Base-by-base conservation (phyloP, 345 rosid genomes). In the Citrus sp. region DNA sequence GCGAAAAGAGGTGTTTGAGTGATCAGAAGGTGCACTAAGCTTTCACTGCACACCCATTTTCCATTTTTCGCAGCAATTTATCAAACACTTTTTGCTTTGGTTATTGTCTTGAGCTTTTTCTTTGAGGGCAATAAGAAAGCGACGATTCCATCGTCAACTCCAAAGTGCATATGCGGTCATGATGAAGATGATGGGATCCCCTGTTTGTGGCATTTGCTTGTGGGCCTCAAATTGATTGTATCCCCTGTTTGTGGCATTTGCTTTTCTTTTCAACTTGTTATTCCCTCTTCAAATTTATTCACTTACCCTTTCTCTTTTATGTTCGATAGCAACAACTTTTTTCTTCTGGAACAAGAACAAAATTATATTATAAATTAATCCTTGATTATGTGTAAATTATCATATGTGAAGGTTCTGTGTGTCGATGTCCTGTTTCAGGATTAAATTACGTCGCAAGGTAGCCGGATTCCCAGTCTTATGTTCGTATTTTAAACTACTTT, bases 201-300 rank as follows among this genome's bases (percentile, higher is more conserved):
- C 67, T 62, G 64, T 67, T 70, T 2, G 82, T 85, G 87, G 87
- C 63, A 42, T 25, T 46, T n/a, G 49, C 86, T 82, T 28, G 89
- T 83, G 89, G 89, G 87, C 65, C 89, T 77, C 25, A 22, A 77
- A 69, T 70, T 66, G 42, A 32, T 35, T 73, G 8, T 10, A 60
- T 63, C 87, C 86, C 72, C 67, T 49, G 64, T 67, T 73, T 2
- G 82, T 85, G 87, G 87, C 63, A 42, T 25, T 55, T 34, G 49
- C 86, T 82, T 75, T 83, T 42, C 19, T 14, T 35, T 6, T 65
- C 16, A 13, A 13, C 34, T 30, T 30, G 9, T 56, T 35, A 34
- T 67, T 76, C 65, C 55, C 35, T 16, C 6, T 2, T 12, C 38
- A 38, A 61, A 21, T 27, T 21, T 19, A 13, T 27, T n/a, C 24